Percentiles rank a stretch among this genome's conserved stretches.
Conservation (phyloP, 768 basidiomycete genomes). For the Leccinum rimulosum region DNA sequence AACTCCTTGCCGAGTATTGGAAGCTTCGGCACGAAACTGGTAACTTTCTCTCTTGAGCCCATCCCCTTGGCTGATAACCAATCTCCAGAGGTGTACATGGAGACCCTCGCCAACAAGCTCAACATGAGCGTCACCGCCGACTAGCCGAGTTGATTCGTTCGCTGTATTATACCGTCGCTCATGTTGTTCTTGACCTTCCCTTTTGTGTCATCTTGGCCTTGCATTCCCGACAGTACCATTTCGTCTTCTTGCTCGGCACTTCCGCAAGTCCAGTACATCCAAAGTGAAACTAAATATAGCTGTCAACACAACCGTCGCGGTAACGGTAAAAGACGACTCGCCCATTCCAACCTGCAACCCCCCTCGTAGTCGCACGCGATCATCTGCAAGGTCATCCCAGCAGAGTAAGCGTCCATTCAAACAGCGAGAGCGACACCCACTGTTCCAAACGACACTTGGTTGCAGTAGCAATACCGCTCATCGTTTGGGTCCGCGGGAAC, state of each 20-base stretch:
- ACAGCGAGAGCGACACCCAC: conserved; percentile 38
- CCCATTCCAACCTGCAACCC: conserved; percentile 80
- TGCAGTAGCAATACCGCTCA: conserved; percentile 76
- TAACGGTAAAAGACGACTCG: conserved; percentile 35
- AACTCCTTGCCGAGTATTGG: conserved; percentile 83
- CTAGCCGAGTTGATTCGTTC: conserved; percentile 19
- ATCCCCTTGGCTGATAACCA: conserved; percentile 2
- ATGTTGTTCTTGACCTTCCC: conserved; percentile 29
- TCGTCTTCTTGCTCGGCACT: conserved; percentile 51
- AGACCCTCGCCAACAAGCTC: conserved; percentile 77
- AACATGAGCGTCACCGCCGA: conserved; percentile 49
- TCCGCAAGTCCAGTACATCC: conserved; percentile 60
- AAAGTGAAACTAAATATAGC: conserved; percentile 60
- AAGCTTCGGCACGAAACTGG: conserved; percentile 74
- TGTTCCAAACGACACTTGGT: conserved; percentile 76
- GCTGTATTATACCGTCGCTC: conserved; percentile 12
- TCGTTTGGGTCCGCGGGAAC: conserved; percentile 45
- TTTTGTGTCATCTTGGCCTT: conserved; percentile 34
- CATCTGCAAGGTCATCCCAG: conserved; percentile 52
- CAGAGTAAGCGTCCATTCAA: not conserved
- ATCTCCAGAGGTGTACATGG: conserved; percentile 78
- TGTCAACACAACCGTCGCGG: not conserved
- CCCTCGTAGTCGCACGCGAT: conserved; percentile 75
- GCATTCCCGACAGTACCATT: conserved; percentile 77
- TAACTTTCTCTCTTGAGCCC: conserved; percentile 23